phyloP scores from a whole-genome alignment of 75 land plant species.

The Pinus taeda region DNA sequence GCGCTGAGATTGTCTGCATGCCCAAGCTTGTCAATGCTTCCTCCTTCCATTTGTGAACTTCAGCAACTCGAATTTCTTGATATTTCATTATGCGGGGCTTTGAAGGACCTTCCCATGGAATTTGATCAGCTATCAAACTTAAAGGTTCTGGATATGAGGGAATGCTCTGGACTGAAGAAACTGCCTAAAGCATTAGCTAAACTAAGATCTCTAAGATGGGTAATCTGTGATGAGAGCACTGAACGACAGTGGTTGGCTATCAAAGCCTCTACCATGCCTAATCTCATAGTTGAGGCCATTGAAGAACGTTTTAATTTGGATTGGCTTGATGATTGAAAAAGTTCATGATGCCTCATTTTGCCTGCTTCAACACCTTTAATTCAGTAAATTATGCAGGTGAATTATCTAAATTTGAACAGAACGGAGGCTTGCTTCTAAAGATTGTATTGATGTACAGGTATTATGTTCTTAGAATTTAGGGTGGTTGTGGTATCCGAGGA shows the following conservation, averaged over 20 bases:
- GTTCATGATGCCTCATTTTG: too few species aligned
- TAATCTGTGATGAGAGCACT: slow-evolving; percentile 55
- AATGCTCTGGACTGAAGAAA: slow-evolving; percentile 30
- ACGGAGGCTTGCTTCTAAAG: too few species aligned
- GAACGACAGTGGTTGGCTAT: slow-evolving; percentile 27
- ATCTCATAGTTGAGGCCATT: not conserved
- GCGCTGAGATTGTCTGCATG: slow-evolving; percentile 46
- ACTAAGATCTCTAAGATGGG: slow-evolving; percentile 30
- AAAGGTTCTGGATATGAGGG: slow-evolving; percentile 69
- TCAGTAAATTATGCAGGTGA: too few species aligned
- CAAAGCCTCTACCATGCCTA: slow-evolving; percentile 1
- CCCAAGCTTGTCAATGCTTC: slow-evolving; percentile 36
- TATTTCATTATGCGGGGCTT: slow-evolving; percentile 42
- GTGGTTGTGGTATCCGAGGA: too few species aligned
- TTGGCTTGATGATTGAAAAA: slow-evolving; percentile 7
- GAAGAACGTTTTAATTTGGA: slow-evolving; percentile 10
- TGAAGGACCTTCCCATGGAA: slow-evolving; percentile 38
- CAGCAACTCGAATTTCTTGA: slow-evolving; percentile 39
- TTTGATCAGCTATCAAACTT: slow-evolving; percentile 27
- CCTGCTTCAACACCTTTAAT: too few species aligned
- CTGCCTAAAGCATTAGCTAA: slow-evolving; percentile 26
- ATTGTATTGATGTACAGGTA: too few species aligned
- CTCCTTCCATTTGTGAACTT: slow-evolving; percentile 29
- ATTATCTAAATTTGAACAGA: too few species aligned
- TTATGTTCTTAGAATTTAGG: too few species aligned